Percentiles rank a stretch among this genome's conserved stretches.
Conservation (phyloP, 495 filamentous ascomycete genomes). For the Cercophora samala region DNA sequence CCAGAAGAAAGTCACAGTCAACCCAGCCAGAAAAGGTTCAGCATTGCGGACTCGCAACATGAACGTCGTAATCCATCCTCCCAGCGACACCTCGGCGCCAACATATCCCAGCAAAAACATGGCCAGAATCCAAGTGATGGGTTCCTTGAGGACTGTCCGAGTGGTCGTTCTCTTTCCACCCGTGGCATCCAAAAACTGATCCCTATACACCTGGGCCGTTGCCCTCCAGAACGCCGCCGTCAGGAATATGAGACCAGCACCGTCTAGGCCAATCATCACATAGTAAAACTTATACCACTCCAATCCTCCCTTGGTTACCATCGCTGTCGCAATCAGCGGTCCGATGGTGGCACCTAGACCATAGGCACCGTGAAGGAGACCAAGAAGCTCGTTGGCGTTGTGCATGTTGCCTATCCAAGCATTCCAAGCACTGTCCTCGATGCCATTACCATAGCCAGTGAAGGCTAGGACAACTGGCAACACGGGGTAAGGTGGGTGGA, state of each 20-base stretch:
- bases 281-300: slow-evolving; percentile 67
- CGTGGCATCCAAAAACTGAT: slow-evolving; percentile 30
- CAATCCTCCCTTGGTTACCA: slow-evolving; percentile 56
- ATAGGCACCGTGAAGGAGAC: slow-evolving; percentile 70
- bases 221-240: slow-evolving; percentile 64
- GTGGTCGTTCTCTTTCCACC: slow-evolving; percentile 34
- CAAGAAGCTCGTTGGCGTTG: slow-evolving; percentile 65
- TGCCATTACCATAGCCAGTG: slow-evolving; percentile 67
- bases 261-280: slow-evolving; percentile 60
- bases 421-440: slow-evolving; percentile 72
- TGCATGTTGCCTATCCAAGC: slow-evolving; percentile 78
- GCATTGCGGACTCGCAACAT: slow-evolving; percentile 73
- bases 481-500: slow-evolving; percentile 71
- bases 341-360: slow-evolving; percentile 72
- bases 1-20: slow-evolving; percentile 84
- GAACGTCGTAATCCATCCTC: slow-evolving; percentile 87
- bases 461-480: slow-evolving; percentile 69
- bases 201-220: slow-evolving; percentile 59
- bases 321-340: slow-evolving; percentile 72
- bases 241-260: slow-evolving; percentile 50
- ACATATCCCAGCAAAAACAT: slow-evolving; percentile 78
- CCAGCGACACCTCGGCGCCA: slow-evolving; percentile 79
- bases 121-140: slow-evolving; percentile 71
- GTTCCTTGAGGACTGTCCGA: slow-evolving; percentile 32
- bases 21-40: slow-evolving; percentile 65